These are phyloP conservation scores for Ceriops zippeliana DNA, from an alignment of 345 rosid species.

Conservation along the genomic window DNA sequence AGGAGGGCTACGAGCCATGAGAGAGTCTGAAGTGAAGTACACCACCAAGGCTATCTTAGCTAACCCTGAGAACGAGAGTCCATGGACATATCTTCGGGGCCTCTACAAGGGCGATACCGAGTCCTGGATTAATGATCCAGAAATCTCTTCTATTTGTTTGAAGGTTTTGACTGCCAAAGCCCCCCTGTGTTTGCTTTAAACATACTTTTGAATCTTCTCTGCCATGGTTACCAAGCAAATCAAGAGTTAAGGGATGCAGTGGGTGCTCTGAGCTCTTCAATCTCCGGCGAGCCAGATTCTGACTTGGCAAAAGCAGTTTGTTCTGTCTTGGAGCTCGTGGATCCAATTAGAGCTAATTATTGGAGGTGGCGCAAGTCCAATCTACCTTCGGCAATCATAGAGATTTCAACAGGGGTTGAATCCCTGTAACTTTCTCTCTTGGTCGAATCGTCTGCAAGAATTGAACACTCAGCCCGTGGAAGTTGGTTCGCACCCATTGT, in stretches of 20 bases:
- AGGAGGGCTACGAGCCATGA: slow-evolving; percentile 69
- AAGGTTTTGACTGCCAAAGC: slow-evolving; percentile 44
- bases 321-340: slow-evolving; percentile 51
- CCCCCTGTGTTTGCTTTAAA: slow-evolving; percentile 57
- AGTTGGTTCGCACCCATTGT: not conserved
- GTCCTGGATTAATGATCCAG: slow-evolving; percentile 52
- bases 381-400: slow-evolving; percentile 23
- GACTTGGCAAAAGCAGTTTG: slow-evolving; percentile 56
- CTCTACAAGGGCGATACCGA: slow-evolving; percentile 57
- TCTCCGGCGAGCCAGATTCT: slow-evolving; percentile 27
- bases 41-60: slow-evolving; percentile 52
- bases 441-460: not conserved
- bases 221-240: slow-evolving; percentile 57
- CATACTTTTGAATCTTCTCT: slow-evolving; percentile 73
- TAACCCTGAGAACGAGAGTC: slow-evolving; percentile 74
- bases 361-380: slow-evolving; percentile 79
- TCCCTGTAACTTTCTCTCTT: too few relatives aligned
- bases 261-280: slow-evolving; percentile 42
- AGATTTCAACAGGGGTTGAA: not conserved
- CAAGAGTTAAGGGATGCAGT: slow-evolving; percentile 57
- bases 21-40: slow-evolving; percentile 72
- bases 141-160: slow-evolving; percentile 61
- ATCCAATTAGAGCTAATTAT: slow-evolving; percentile 67
- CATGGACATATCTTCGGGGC: slow-evolving; percentile 84
- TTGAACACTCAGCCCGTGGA: not conserved